Base-by-base conservation (phyloP, 352 stramenopile genomes). In the Globisporangium okanoganense region DNA sequence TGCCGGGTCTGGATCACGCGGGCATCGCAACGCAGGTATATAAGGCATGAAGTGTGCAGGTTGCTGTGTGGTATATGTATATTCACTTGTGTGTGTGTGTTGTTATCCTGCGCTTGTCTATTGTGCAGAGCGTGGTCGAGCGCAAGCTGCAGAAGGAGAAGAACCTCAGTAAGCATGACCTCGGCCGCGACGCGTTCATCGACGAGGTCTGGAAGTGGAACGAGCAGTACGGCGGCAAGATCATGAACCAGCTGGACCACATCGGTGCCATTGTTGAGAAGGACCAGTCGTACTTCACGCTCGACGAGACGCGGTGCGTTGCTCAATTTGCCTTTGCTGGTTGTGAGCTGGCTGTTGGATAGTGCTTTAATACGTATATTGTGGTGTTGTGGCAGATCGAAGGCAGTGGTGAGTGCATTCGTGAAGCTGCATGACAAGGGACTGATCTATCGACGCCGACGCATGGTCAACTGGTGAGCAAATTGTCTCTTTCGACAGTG, bases 381-480 rank as follows among this genome's bases (percentile, higher is more conserved):
- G 35, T 35, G 33, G 7, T 3, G 12, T 4, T 27, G 14, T 45
- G 22, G 5, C 45, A 82, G 72, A 16, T 85, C 74, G 5, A 56
- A 67, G 20, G 82, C 82, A 0, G 83, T 92, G n/a, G 62, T 81
- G 36, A 68, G 75, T 20, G 82, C 86, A 8, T 92, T 94, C 52
- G 75, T 92, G 13, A 67, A 79, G 55, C 97, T 99, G 47, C 83
- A 99, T 72, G 97, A 99, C 53, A 90, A 96, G 53, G 98, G 98
- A 49, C 76, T 99, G 22, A 80, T 99, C 27, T 99, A 99, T 67
- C 71, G 97, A 13, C 89, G 96, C 33, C 94, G 92, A 14, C 82
- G 97, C 53, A 93, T 99, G 73, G 97, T 99, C 51, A 99, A 99
- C 80, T 99, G 97, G 98, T 98, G 73, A 61, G 97, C 73, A 54